Conservation (phyloP, 768 basidiomycete genomes). For the Strobilomyces echinocephalus region DNA sequence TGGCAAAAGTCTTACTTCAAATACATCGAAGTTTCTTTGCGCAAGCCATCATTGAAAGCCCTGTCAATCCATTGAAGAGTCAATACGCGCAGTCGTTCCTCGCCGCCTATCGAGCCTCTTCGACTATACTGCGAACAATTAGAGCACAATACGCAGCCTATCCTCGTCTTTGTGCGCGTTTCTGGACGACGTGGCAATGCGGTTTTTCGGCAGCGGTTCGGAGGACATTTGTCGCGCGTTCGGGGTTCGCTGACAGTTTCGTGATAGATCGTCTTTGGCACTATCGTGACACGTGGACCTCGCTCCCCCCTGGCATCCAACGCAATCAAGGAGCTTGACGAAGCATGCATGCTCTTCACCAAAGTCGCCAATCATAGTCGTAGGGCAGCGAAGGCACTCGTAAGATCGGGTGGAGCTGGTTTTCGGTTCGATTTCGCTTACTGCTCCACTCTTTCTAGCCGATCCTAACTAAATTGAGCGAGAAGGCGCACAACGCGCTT, state of each 20-base stretch:
- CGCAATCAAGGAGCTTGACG: slow-evolving; percentile 67
- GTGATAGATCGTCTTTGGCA: slow-evolving; percentile 67
- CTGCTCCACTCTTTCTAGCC: slow-evolving; percentile 31
- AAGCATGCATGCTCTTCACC: slow-evolving; percentile 60
- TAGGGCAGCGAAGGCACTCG: slow-evolving; percentile 62
- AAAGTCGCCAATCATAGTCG: slow-evolving; percentile 56
- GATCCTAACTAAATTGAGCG: slow-evolving; percentile 54
- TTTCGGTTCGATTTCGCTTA: slow-evolving; percentile 1
- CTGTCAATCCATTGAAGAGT: slow-evolving; percentile 61
- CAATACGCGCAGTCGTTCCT: slow-evolving; percentile 61
- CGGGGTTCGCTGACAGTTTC: slow-evolving; percentile 1
- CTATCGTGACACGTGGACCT: slow-evolving; percentile 72
- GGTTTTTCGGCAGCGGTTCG: slow-evolving; percentile 52
- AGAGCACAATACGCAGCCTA: slow-evolving; percentile 42
- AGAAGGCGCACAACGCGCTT: slow-evolving; percentile 62
- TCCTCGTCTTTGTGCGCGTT: slow-evolving; percentile 48
- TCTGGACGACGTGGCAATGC: slow-evolving; percentile 63
- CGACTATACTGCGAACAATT: slow-evolving; percentile 50
- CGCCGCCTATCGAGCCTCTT: slow-evolving; percentile 55
- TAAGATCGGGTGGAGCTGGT: slow-evolving; percentile 29
- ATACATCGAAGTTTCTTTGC: slow-evolving; percentile 69
- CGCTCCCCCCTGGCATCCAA: slow-evolving; percentile 59
- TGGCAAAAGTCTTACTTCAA: slow-evolving; percentile 49
- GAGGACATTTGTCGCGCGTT: not conserved
- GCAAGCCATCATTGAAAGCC: slow-evolving; percentile 64